Conservation (phyloP, 352 stramenopile genomes). For the Phytophthora multivora region DNA sequence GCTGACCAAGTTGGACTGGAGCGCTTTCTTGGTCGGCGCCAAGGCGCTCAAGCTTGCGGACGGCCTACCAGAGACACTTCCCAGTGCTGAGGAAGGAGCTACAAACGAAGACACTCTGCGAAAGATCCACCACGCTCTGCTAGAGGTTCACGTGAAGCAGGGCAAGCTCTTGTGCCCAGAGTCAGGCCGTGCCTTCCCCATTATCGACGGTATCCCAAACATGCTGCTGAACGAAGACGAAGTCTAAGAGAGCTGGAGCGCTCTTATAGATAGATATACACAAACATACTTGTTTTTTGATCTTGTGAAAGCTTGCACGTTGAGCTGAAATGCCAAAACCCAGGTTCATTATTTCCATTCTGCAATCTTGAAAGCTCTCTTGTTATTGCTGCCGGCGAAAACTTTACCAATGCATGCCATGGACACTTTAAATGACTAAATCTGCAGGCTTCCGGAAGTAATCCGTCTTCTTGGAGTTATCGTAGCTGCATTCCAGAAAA, state of each 20-base stretch:
- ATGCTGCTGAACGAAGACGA: constrained; percentile 95
- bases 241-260: constrained; percentile 50
- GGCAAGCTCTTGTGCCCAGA: constrained; percentile 96
- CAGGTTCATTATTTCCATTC: constrained; percentile 27
- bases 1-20: constrained; percentile 90
- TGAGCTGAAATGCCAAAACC: constrained; percentile 19
- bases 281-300: constrained; percentile 14
- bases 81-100: constrained; percentile 37
- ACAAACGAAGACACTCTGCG: constrained; percentile 77
- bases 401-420: constrained; percentile 8
- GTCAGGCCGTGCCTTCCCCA: constrained; percentile 95
- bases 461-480: constrained; percentile 42
- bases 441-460: constrained; percentile 65
- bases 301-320: neutral
- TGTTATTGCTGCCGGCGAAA: neutral
- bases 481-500: constrained; percentile 23
- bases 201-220: constrained; percentile 98
- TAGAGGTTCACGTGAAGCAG: constrained; percentile 97
- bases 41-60: constrained; percentile 72
- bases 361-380: neutral
- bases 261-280: constrained; percentile 42
- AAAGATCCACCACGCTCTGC: constrained; percentile 89
- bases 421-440: constrained; percentile 57
- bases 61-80: constrained; percentile 64
- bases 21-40: constrained; percentile 81